Conservation (phyloP, 768 basidiomycete species). For the Suillus variegatus region DNA sequence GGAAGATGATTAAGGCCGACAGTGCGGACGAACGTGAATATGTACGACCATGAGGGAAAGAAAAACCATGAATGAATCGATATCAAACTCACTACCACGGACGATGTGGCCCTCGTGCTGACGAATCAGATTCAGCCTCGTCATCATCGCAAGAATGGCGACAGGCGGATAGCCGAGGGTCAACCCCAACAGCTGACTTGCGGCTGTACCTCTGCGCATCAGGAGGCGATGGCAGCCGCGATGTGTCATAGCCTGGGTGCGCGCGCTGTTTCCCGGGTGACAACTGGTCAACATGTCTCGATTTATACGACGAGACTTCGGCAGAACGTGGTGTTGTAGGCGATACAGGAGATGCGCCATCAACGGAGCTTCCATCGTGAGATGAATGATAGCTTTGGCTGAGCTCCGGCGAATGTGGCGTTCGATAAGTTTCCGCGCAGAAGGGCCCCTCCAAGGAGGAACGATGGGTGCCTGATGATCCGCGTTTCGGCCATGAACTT, state of each 20-base stretch:
- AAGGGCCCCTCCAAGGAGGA: conserved; percentile 15
- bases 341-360: conserved; percentile 54
- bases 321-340: conserved; percentile 56
- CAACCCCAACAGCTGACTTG: conserved; percentile 22
- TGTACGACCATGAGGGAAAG: conserved; percentile 2
- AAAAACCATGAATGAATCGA: conserved; percentile 1
- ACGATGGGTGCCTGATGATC: conserved; percentile 12
- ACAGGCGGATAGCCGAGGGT: conserved; percentile 24
- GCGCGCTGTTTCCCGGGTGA: conserved; percentile 14
- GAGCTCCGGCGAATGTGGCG: conserved; percentile 23
- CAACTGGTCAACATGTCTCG: conserved; percentile 17
- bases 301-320: conserved; percentile 19
- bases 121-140: conserved; percentile 40
- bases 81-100: conserved; percentile 41
- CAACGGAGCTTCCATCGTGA: conserved; percentile 48
- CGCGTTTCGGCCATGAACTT: conserved; percentile 26
- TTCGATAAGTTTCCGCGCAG: conserved; percentile 18
- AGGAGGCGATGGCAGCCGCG: conserved; percentile 6
- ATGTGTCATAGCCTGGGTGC: conserved; percentile 2
- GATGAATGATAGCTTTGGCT: conserved; percentile 32
- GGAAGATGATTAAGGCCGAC: conserved; percentile 11
- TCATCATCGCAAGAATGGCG: conserved; percentile 30
- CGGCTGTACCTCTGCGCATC: conserved; percentile 20
- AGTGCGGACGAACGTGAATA: conserved; percentile 11
- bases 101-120: conserved; percentile 39